A percentile compares a stretch with the other conserved stretches of the same genome.
Evolutionary conservation across 768 basidiomycete genomes (phyloP).

Genomic region (Sarcomyxa edulis): DNA sequence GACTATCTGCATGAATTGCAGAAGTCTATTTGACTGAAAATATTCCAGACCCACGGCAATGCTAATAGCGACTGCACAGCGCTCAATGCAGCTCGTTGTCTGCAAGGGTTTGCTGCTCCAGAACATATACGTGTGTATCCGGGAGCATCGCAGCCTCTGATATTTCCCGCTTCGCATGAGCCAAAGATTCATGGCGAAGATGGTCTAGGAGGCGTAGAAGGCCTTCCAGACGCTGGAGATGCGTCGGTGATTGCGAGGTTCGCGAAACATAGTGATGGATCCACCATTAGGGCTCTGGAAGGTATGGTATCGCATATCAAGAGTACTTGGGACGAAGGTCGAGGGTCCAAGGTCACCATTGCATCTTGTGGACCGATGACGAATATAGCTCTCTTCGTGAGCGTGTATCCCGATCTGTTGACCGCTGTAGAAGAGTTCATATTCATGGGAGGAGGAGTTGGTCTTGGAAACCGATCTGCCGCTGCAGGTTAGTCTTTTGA

Average conservation of each 20-base stretch:
- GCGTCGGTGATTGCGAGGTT: constrained; percentile 47
- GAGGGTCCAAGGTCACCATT: constrained; percentile 57
- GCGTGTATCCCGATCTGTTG: constrained; percentile 47
- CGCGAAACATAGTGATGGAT: constrained; percentile 35
- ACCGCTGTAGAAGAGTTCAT: constrained; percentile 63
- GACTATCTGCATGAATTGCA: not conserved
- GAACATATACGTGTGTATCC: constrained; percentile 54
- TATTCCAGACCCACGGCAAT: constrained; percentile 74
- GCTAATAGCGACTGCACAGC: constrained; percentile 54
- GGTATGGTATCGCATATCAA: constrained; percentile 60
- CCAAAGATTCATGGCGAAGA: constrained; percentile 79
- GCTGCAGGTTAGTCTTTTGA: constrained; percentile 61
- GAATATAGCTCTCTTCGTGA: constrained; percentile 59
- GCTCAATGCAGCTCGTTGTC: constrained; percentile 72
- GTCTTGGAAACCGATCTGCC: constrained; percentile 74
- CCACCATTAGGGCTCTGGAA: constrained; percentile 50
- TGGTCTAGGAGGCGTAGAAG: constrained; percentile 82
- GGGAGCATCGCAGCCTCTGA: constrained; percentile 67
- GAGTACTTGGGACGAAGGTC: constrained; percentile 50
- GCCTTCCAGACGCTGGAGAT: constrained; percentile 49
- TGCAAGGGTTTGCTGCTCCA: constrained; percentile 69
- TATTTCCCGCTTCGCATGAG: constrained; percentile 57
- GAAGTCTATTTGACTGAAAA: not conserved
- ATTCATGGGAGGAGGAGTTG: constrained; percentile 91
- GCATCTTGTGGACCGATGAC: constrained; percentile 85